Evolutionary conservation across 31 red algal species (phyloP), one percentile per base, ranked within the genome.

Genomic region (Endocladia muricata): DNA sequence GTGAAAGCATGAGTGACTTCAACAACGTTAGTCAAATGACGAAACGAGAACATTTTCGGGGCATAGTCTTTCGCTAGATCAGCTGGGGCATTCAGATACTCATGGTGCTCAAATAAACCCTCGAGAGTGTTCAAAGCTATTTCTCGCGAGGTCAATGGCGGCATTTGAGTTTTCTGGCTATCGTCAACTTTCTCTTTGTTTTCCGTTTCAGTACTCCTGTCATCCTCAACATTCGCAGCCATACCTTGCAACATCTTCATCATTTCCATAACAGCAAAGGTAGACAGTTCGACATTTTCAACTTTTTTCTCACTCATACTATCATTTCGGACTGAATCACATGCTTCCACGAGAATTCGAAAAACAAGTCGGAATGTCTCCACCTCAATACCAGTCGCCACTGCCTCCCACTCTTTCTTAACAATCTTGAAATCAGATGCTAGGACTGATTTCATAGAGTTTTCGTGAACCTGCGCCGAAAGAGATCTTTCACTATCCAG

Each of bases 211-310:
- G 65, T 51, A 1, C 57, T 26, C 70, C 68, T 43, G 37, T 74
- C n/a, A 8, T 41, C 2, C 26, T 69, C 37, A 13, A 49, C 64
- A 33, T 58, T 40, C 25, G 84, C 58, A 43, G 86, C 56, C 86
- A 89, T 89, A 15, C 86, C 76, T 58, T 89, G 86, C 21, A 89
- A 56, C 76, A 81, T 81, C 28, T 81, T 76, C 86, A 89, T 81
- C 86, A 89, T 89, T 58, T 89, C 77, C 11, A 79, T 63, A 3
- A 88, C 65, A 1, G 84, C 73, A 64, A 88, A 88, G 21, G 84
- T 88, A 9, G 74, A 51, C 17, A 78, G 31, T 52, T 88, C 84
- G 32, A 88, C 63, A 62, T 68, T 57, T 68, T 55, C 6, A 15
- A 58, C 31, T 9, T 65, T 68, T 37, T 55, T n/a, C 52, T 68